Evolutionary conservation across 2,329 filamentous ascomycete genomes (phyloP).

Genomic region (Hymenoscyphus infarciens): DNA sequence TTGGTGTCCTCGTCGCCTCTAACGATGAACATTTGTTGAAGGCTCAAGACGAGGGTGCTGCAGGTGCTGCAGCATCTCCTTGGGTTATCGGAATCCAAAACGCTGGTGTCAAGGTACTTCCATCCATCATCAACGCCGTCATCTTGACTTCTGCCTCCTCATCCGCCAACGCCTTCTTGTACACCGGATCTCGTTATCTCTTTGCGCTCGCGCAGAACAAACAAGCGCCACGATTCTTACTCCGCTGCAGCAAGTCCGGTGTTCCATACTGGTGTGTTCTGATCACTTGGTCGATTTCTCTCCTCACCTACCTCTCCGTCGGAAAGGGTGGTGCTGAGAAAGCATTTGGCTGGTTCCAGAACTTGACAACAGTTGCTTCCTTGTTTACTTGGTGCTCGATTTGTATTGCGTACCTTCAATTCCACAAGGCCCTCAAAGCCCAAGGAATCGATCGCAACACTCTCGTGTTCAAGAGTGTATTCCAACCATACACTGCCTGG

Average conservation of each 20-base stretch:
- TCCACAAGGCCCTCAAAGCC: constrained; percentile 63
- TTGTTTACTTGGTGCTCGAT: constrained; percentile 71
- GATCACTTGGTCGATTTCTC: constrained; percentile 62
- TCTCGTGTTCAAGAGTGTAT: constrained; percentile 66
- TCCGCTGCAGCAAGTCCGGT: constrained; percentile 57
- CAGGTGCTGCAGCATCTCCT: constrained; percentile 54
- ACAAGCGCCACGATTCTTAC: constrained; percentile 58
- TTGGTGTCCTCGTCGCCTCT: constrained; percentile 41
- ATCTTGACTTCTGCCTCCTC: constrained; percentile 71
- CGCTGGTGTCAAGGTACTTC: constrained; percentile 64
- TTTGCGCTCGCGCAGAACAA: constrained; percentile 54
- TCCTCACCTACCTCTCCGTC: constrained; percentile 69
- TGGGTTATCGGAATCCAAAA: constrained; percentile 70
- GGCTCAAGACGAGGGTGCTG: constrained; percentile 31
- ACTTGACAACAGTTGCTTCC: constrained; percentile 67
- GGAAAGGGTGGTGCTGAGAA: constrained; percentile 47
- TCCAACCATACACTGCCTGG: constrained; percentile 69
- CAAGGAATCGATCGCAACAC: constrained; percentile 66
- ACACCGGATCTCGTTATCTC: constrained; percentile 24
- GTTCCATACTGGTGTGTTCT: constrained; percentile 68
- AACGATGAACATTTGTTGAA: constrained; percentile 31
- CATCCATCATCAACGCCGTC: constrained; percentile 71
- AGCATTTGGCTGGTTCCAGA: constrained; percentile 43
- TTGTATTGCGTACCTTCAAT: constrained; percentile 68
- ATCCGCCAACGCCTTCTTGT: constrained; percentile 42